These are phyloP conservation scores for Apodospora peruviana DNA, from an alignment of 495 filamentous ascomycete species.

Conservation along the genomic window DNA sequence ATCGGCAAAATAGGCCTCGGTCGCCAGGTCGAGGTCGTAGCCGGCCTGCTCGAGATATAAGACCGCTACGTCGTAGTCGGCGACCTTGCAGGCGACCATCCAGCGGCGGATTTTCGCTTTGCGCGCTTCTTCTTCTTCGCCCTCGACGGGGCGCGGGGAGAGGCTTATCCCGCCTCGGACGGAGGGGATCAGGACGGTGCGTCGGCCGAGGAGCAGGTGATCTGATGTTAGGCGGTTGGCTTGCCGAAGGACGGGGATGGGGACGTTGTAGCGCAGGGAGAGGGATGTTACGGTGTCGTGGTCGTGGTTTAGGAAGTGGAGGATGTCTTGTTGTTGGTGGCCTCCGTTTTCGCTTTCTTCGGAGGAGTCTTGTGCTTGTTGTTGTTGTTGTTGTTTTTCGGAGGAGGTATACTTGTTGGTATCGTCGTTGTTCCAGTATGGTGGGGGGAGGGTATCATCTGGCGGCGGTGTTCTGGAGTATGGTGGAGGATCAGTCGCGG, in stretches of 20 bases:
- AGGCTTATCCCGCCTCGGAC: constrained; percentile 52
- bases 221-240: constrained; percentile 61
- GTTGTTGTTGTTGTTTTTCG: constrained; percentile 21
- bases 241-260: constrained; percentile 46
- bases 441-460: background rate
- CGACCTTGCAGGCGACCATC: constrained; percentile 66
- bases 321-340: constrained; percentile 43
- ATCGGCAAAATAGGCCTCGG: constrained; percentile 56
- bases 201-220: constrained; percentile 58
- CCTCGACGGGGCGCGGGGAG: constrained; percentile 59
- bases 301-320: constrained; percentile 62
- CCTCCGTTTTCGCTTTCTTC: constrained; percentile 10
- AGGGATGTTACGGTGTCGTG: constrained; percentile 59
- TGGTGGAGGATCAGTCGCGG: too few species aligned
- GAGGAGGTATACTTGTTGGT: background rate
- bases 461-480: background rate
- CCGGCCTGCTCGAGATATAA: constrained; percentile 62
- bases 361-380: constrained; percentile 47
- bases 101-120: constrained; percentile 62
- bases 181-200: constrained; percentile 64
- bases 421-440: background rate
- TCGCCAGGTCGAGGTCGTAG: constrained; percentile 59
- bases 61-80: constrained; percentile 68
- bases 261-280: constrained; percentile 62
- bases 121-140: constrained; percentile 60